Conservation (phyloP, 2,329 filamentous ascomycete species). For the Diaporthe ilicicola region DNA sequence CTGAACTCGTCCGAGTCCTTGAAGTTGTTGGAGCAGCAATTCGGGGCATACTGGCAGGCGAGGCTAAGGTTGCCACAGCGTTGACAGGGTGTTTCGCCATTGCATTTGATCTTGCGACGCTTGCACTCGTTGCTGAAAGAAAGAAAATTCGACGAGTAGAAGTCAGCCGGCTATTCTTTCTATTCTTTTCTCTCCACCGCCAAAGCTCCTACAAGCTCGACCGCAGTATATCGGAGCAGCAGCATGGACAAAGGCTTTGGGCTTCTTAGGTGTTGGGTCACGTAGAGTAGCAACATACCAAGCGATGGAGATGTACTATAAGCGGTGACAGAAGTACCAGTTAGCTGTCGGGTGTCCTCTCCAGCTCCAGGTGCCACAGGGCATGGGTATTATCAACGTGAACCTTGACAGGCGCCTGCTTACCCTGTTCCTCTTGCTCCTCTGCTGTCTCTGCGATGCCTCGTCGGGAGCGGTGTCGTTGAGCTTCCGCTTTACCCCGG, state of each 20-base stretch:
- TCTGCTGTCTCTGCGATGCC: constrained; percentile 56
- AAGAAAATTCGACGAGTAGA: no score
- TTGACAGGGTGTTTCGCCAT: constrained; percentile 73
- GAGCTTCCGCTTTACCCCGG: constrained; percentile 46
- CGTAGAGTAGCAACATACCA: constrained; percentile 53
- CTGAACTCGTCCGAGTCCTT: constrained; percentile 94
- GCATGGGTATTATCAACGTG: neutral
- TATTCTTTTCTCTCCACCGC: neutral
- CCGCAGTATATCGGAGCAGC: neutral
- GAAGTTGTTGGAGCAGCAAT: constrained; percentile 79
- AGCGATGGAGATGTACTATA: constrained; percentile 68
- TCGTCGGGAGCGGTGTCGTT: constrained; percentile 48
- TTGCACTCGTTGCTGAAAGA: constrained; percentile 76
- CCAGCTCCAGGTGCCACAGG: neutral
- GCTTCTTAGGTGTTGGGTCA: neutral
- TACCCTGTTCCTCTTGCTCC: constrained; percentile 68
- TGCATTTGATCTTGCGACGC: constrained; percentile 79
- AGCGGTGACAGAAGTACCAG: constrained; percentile 19
- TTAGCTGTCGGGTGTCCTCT: constrained; percentile 2
- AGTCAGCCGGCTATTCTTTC: constrained; percentile 21
- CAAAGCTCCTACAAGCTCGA: neutral
- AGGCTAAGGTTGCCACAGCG: constrained; percentile 75
- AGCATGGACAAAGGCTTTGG: neutral
- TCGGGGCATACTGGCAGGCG: constrained; percentile 71
- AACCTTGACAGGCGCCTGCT: constrained; percentile 39